A percentile compares a stretch with the other conserved stretches of the same genome.
Evolutionary conservation across 306 rosid species (phyloP).

Genomic region (Datisca glomerata): DNA sequence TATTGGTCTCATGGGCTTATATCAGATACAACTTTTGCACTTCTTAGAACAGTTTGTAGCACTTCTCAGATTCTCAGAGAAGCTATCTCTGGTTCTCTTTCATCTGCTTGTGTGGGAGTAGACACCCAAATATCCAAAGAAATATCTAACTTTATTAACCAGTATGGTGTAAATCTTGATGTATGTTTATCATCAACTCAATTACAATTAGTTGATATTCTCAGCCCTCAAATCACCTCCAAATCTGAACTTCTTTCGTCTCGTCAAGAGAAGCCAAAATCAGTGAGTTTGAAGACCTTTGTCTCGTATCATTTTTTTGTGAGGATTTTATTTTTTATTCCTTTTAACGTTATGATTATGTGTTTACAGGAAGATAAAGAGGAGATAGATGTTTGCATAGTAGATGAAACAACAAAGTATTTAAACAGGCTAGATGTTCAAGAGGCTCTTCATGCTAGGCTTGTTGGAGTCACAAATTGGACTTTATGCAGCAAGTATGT

Average conservation of each 20-base stretch:
- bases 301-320: background rate
- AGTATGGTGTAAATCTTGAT: slow-evolving; percentile 8
- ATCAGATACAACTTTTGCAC: slow-evolving; percentile 14
- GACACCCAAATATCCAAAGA: background rate
- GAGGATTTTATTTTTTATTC: background rate
- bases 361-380: background rate
- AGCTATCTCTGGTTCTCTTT: background rate
- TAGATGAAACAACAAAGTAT: background rate
- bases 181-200: slow-evolving; percentile 12
- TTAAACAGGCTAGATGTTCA: slow-evolving; percentile 17
- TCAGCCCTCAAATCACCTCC: background rate
- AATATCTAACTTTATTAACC: slow-evolving; percentile 2
- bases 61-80: background rate
- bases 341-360: background rate
- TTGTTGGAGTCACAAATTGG: slow-evolving; percentile 12
- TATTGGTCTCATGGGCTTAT: slow-evolving; percentile 31
- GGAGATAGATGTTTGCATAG: slow-evolving; percentile 11
- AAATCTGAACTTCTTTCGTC: background rate
- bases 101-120: slow-evolving; percentile 4
- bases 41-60: slow-evolving; percentile 13
- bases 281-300: background rate
- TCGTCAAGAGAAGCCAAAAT: slow-evolving; percentile 1
- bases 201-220: slow-evolving; percentile 6
- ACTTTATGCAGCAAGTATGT: slow-evolving; percentile 5
- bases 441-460: slow-evolving; percentile 17